Percentiles rank a stretch among this genome's conserved stretches.
Conservation (phyloP, 257 asterid species). For the Solanum stenotomum region DNA sequence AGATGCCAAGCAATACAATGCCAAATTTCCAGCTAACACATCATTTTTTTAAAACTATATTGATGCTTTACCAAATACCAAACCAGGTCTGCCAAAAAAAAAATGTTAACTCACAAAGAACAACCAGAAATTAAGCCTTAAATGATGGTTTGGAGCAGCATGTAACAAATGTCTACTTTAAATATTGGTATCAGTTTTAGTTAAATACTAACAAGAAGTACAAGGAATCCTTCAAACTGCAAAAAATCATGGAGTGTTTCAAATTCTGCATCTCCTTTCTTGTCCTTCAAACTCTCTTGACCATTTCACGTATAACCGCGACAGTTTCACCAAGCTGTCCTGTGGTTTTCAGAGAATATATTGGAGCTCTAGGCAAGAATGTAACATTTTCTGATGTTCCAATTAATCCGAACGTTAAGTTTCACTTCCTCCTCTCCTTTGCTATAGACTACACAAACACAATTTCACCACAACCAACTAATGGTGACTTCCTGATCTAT, state of each 20-base stretch:
- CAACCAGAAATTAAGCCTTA: background rate
- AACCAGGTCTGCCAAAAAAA: background rate
- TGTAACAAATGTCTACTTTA: background rate
- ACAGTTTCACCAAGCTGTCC: constrained; percentile 14
- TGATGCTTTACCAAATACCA: background rate
- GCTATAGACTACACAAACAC: constrained; percentile 56
- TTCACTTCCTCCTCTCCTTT: constrained; percentile 67
- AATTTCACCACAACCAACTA: constrained; percentile 33
- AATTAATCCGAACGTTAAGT: constrained; percentile 16
- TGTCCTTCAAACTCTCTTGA: constrained; percentile 12
- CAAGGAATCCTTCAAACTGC: background rate
- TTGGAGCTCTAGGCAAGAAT: constrained; percentile 44
- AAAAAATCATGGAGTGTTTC: constrained; percentile 25
- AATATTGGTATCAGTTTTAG: background rate
- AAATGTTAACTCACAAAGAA: background rate
- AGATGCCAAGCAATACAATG: background rate
- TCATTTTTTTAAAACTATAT: background rate
- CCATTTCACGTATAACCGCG: background rate
- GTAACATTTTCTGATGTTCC: constrained; percentile 50
- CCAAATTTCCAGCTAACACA: background rate
- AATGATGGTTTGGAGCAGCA: background rate
- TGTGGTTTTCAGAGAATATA: constrained; percentile 59
- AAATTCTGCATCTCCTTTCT: constrained; percentile 13
- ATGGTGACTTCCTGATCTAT: constrained; percentile 41
- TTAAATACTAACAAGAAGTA: background rate